phyloP scores from a whole-genome alignment of 2,329 filamentous ascomycete genomes.

The Aspergillus pseudonomiae region DNA sequence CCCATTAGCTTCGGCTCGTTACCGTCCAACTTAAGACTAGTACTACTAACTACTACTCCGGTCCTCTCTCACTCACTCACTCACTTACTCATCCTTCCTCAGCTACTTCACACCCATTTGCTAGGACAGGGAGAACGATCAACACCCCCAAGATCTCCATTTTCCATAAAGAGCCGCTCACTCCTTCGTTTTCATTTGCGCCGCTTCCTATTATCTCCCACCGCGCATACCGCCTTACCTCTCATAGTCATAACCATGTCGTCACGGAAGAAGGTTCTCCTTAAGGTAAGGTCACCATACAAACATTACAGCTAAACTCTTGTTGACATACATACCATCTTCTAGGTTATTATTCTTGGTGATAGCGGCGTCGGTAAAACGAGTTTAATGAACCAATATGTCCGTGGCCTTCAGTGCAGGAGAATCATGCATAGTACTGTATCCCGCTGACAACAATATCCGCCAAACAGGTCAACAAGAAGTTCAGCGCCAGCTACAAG shows the following conservation, averaged over 20 bases:
- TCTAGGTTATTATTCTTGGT: constrained; percentile 94
- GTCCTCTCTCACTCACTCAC: not conserved
- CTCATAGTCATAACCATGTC: constrained; percentile 57
- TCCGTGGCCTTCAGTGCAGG: constrained; percentile 54
- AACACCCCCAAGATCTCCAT: not conserved
- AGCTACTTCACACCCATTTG: not conserved
- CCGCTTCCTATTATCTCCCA: not conserved
- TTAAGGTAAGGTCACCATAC: constrained; percentile 66
- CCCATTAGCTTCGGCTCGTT: not conserved
- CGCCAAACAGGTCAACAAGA: constrained; percentile 87
- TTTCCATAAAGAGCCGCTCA: not conserved
- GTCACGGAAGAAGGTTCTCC: constrained; percentile 84
- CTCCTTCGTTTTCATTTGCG: not conserved
- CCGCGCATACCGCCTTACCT: constrained; percentile 8
- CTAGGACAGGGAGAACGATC: not conserved
- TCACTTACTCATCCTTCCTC: not conserved
- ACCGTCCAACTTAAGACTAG: not conserved
- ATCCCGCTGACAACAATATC: constrained; percentile 19
- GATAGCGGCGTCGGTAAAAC: constrained; percentile 99
- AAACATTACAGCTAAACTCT: not conserved
- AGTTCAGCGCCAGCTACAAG: constrained; percentile 99
- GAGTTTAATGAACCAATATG: constrained; percentile 99
- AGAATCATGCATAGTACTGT: constrained; percentile 3
- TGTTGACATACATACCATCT: not conserved
- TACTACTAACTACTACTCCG: not conserved